Evolutionary conservation across 352 stramenopile genomes (phyloP).

Genomic region (Pythium insidiosum): DNA sequence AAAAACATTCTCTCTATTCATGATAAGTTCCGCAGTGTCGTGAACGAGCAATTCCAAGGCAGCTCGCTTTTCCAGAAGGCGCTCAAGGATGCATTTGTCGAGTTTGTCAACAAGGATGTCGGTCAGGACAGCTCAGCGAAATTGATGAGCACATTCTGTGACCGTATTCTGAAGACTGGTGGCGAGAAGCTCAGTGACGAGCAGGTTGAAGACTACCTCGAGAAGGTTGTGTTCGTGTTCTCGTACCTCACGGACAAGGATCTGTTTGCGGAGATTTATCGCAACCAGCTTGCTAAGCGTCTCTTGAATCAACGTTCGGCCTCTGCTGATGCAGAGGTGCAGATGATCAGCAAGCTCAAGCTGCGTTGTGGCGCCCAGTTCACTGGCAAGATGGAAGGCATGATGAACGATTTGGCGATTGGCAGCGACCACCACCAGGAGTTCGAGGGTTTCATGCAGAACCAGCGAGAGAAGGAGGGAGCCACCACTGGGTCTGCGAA

Average conservation of each 20-base stretch:
- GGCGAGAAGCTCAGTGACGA: slow-evolving; percentile 97
- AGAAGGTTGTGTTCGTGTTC: slow-evolving; percentile 98
- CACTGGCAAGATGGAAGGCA: slow-evolving; percentile 99
- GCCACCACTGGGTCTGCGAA: slow-evolving; percentile 26
- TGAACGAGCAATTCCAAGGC: slow-evolving; percentile 95
- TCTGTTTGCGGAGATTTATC: slow-evolving; percentile 98
- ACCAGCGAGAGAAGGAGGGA: slow-evolving; percentile 62
- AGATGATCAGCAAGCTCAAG: slow-evolving; percentile 99
- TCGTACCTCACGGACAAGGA: slow-evolving; percentile 99
- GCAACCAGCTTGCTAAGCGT: slow-evolving; percentile 98
- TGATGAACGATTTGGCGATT: slow-evolving; percentile 98
- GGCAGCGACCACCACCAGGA: slow-evolving; percentile 95
- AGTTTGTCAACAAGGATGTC: slow-evolving; percentile 99
- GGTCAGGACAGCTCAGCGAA: slow-evolving; percentile 96
- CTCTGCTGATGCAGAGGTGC: slow-evolving; percentile 95
- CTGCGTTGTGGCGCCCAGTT: slow-evolving; percentile 98
- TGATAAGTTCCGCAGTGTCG: slow-evolving; percentile 97
- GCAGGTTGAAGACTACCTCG: slow-evolving; percentile 95
- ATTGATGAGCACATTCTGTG: slow-evolving; percentile 99
- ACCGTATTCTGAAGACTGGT: slow-evolving; percentile 97
- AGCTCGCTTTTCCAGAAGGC: slow-evolving; percentile 99
- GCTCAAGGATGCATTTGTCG: slow-evolving; percentile 98
- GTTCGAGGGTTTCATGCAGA: slow-evolving; percentile 92
- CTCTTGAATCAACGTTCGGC: slow-evolving; percentile 97
- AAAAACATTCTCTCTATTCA: slow-evolving; percentile 97